Evolutionary conservation across 2,329 filamentous ascomycete genomes (phyloP), one percentile per base, ranked within the genome.

Genomic region (Alternaria rosae): DNA sequence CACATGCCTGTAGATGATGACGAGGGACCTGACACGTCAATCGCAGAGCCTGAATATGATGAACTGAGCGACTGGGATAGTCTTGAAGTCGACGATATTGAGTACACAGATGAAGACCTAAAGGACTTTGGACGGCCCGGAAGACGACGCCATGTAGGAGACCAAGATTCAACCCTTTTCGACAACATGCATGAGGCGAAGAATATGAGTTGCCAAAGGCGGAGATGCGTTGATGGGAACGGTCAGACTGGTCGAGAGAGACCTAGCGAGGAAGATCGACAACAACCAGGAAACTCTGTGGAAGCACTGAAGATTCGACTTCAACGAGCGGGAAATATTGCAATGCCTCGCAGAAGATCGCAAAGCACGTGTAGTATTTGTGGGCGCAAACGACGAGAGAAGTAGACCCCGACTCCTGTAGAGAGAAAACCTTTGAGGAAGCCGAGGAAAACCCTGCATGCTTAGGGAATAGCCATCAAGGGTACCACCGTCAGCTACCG

Each of bases 61-160:
- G 42, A 38, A 1, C 4, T 23, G 5, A 32, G 53, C 4, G 53
- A 55, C 1, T 32, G 42, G 41, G 20, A 44, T 0, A 13, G 15
- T 1, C 15, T 21, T 5, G 28, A 55, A 15, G 4, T 57, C 9
- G 9, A 58, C 2, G 48, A 47, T 3, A 3, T 3, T 0, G 41
- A 58, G 6, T 45, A 42, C 47, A 54, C 38, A 1, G 56, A 58
- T 21, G 28, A 45, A 9, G 56, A 58, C 9, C 9, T 58, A 7
- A 44, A 45, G n/a, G 56, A 58, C 4, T 21, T 54, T 45, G 56
- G 48, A 17, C 38, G 56, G 4, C 56, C 48, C 0, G 56, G 48
- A 9, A 38, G 56, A 17, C 48, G 56, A 9, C 23, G 44, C 10
- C 8, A 12, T 12, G 13, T 9, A n/a, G 25, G 21, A 10, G 32